Conservation (phyloP, 371 early-diverging fungal genomes). For the Rhizopus arrhizus region DNA sequence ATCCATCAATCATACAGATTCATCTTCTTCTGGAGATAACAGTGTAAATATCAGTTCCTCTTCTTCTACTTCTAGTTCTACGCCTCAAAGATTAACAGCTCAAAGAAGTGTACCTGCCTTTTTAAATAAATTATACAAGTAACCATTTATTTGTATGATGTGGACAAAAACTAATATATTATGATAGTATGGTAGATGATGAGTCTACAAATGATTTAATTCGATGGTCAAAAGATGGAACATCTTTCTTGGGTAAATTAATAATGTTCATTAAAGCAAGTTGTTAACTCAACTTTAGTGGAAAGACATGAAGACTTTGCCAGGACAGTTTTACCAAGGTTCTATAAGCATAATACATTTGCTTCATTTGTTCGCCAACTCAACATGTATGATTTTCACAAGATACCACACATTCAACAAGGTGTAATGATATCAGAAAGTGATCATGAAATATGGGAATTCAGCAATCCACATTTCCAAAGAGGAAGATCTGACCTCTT, state of each 20-base stretch:
- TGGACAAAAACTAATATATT: slow-evolving; percentile 3
- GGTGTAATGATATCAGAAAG: slow-evolving; percentile 69
- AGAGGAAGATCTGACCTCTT: slow-evolving; percentile 56
- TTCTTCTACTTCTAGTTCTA: background rate
- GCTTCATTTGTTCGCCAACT: slow-evolving; percentile 93
- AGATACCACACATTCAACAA: slow-evolving; percentile 77
- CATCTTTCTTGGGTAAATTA: slow-evolving; percentile 66
- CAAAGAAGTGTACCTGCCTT: slow-evolving; percentile 78
- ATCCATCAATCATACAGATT: slow-evolving; percentile 12
- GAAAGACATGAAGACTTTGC: slow-evolving; percentile 78
- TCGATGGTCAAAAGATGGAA: slow-evolving; percentile 75
- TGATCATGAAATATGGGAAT: slow-evolving; percentile 67
- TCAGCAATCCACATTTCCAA: slow-evolving; percentile 57
- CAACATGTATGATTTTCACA: slow-evolving; percentile 90
- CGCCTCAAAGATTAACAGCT: slow-evolving; percentile 8
- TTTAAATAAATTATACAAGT: slow-evolving; percentile 84
- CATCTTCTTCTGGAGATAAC: slow-evolving; percentile 12
- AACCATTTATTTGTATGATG: slow-evolving; percentile 1
- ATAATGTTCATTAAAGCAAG: too few species aligned
- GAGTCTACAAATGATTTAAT: slow-evolving; percentile 65
- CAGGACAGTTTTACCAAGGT: slow-evolving; percentile 78
- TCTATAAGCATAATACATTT: slow-evolving; percentile 93
- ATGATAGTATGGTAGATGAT: slow-evolving; percentile 72
- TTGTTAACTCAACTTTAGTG: slow-evolving; percentile 36
- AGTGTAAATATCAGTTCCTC: background rate